Conservation (phyloP, 257 asterid genomes). For the Solanum paucissectum region DNA sequence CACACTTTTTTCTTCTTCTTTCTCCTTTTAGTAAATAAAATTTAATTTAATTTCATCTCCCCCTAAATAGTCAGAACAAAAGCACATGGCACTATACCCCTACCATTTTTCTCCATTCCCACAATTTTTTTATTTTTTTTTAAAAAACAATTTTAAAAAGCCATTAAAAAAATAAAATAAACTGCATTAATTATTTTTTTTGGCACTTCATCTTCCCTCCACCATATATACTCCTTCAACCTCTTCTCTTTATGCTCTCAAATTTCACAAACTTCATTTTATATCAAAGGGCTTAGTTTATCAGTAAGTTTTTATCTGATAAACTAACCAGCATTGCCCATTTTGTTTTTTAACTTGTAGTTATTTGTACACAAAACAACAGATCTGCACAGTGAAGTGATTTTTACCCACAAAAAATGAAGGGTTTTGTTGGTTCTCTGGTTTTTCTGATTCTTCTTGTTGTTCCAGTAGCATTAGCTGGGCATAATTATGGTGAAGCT, state of each 20-base stretch:
- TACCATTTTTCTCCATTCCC: background rate
- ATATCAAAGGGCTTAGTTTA: conserved; percentile 6
- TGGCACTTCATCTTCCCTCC: conserved; percentile 37
- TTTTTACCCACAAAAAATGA: conserved; percentile 20
- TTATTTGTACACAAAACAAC: conserved; percentile 6
- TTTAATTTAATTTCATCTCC: background rate
- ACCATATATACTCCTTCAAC: conserved; percentile 52
- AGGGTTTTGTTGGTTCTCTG: conserved; percentile 34
- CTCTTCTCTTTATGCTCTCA: conserved; percentile 7
- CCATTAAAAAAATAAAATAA: background rate
- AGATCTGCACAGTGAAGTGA: conserved; percentile 17
- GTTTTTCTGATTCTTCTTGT: conserved; percentile 23
- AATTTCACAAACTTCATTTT: background rate
- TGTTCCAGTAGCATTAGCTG: conserved; percentile 49
- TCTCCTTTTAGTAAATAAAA: conserved; percentile 15
- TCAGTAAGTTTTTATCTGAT: conserved; percentile 20
- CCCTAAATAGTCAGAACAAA: conserved; percentile 32
- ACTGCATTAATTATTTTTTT: background rate
- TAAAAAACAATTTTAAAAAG: background rate
- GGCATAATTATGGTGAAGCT: conserved; percentile 79
- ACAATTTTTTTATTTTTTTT: background rate
- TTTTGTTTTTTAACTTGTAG: background rate
- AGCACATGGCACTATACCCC: conserved; percentile 60
- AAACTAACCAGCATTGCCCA: conserved; percentile 12
- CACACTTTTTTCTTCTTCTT: background rate